A percentile compares a stretch with the other conserved stretches of the same genome.
These are phyloP conservation scores for Hyaloscypha finlandica DNA, from an alignment of 495 filamentous ascomycete genomes.

Conservation along the genomic window DNA sequence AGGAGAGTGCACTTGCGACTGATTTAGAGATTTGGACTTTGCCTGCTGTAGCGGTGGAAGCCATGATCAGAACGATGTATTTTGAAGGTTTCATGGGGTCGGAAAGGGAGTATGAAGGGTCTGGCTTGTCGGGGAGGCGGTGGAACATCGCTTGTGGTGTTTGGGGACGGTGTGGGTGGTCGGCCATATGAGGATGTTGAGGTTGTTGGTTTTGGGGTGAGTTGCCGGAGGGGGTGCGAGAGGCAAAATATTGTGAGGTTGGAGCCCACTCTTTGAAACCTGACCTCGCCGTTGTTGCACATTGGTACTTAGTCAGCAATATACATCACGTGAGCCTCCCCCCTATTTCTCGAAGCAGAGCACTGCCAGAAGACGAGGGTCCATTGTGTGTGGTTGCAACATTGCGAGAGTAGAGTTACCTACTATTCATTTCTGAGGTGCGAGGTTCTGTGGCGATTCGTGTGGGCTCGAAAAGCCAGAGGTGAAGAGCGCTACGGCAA, in stretches of 20 bases:
- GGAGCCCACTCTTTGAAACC: background rate
- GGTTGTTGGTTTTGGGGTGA: background rate
- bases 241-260: background rate
- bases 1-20: constrained; percentile 22
- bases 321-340: background rate
- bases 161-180: constrained; percentile 11
- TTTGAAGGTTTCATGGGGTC: constrained; percentile 17
- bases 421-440: too few species aligned
- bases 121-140: constrained; percentile 24
- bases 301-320: background rate
- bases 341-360: background rate
- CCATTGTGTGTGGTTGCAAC: too few species aligned
- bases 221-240: background rate
- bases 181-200: background rate
- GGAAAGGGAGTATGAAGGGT: background rate
- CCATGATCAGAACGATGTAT: constrained; percentile 29
- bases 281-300: background rate
- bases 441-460: too few species aligned
- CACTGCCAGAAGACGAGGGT: too few species aligned
- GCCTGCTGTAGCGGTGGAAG: constrained; percentile 20
- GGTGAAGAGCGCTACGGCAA: too few species aligned
- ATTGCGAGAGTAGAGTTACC: too few species aligned
- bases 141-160: constrained; percentile 30
- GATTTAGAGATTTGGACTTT: constrained; percentile 29
- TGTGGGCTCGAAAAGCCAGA: too few species aligned